phyloP scores from a whole-genome alignment of 1,139 yeast species.

The Candida sojae region DNA sequence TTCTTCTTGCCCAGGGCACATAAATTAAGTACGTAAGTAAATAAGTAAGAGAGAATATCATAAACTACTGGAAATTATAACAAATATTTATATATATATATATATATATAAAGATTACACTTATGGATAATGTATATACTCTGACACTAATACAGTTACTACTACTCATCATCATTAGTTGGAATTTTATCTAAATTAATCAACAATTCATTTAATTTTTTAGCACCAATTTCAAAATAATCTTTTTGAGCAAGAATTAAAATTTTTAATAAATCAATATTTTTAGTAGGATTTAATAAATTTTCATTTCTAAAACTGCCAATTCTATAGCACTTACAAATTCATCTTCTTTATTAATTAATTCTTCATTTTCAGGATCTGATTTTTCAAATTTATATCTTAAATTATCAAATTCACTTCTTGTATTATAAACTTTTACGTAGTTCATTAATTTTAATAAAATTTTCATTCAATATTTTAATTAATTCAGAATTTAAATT shows the following conservation, averaged over 20 bases:
- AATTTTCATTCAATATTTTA: conserved; percentile 53
- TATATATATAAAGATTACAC: too few relatives aligned
- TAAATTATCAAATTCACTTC: conserved; percentile 69
- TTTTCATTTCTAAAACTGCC: conserved; percentile 79
- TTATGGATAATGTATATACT: too few relatives aligned
- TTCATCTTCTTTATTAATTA: conserved; percentile 74
- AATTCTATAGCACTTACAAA: conserved; percentile 73
- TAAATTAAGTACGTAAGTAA: too few relatives aligned
- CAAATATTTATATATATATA: too few relatives aligned
- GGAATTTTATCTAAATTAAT: conserved; percentile 36
- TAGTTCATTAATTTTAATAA: conserved; percentile 59
- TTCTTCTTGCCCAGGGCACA: not conserved
- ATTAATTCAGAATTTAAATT: conserved; percentile 59
- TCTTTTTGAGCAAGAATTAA: conserved; percentile 69
- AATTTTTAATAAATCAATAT: conserved; percentile 60
- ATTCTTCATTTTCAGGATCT: conserved; percentile 50
- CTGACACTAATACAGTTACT: conserved; percentile 9
- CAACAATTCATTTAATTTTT: conserved; percentile 36
- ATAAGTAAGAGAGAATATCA: too few relatives aligned
- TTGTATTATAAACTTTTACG: conserved; percentile 71
- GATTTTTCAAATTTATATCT: conserved; percentile 41
- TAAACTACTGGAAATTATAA: too few relatives aligned
- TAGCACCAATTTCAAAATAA: conserved; percentile 54
- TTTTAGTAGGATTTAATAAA: conserved; percentile 65
- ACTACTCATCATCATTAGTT: conserved; percentile 29